Conservation (phyloP, 2,329 filamentous ascomycete species). For the Alternaria metachromatica region DNA sequence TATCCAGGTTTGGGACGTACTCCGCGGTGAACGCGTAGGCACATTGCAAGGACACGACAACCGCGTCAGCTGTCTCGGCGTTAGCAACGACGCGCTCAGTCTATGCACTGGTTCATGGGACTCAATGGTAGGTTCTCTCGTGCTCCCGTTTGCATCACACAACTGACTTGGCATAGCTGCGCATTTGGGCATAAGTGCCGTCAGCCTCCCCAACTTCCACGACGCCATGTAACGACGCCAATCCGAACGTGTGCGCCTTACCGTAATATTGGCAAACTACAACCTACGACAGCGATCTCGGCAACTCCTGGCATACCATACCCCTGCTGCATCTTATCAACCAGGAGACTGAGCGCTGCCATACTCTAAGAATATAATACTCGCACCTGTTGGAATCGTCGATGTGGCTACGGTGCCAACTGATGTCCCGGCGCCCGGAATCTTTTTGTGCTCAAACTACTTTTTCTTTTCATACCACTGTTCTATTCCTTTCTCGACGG, state of each 20-base stretch:
- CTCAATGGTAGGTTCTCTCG: conserved; percentile 77
- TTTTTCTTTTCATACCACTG: conserved; percentile 44
- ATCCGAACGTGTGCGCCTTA: conserved; percentile 37
- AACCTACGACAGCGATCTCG: conserved; percentile 33
- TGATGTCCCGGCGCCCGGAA: conserved; percentile 43
- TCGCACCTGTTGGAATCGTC: conserved; percentile 35
- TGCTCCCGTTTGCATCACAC: background rate
- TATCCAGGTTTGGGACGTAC: conserved; percentile 93
- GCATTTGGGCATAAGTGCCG: conserved; percentile 58
- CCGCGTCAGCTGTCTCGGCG: conserved; percentile 96
- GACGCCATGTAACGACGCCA: conserved; percentile 43
- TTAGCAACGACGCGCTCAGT: conserved; percentile 99
- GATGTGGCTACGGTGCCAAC: conserved; percentile 33
- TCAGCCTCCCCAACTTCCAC: conserved; percentile 23
- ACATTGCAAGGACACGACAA: conserved; percentile 98
- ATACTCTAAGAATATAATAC: conserved; percentile 40
- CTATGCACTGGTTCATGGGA: conserved; percentile 99
- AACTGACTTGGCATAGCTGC: conserved; percentile 51
- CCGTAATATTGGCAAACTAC: conserved; percentile 36
- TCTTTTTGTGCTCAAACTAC: conserved; percentile 32
- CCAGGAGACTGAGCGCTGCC: conserved; percentile 30
- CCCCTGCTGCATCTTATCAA: conserved; percentile 28
- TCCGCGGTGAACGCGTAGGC: conserved; percentile 95
- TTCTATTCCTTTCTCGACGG: conserved; percentile 31
- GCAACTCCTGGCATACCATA: conserved; percentile 37